Evolutionary conservation across 176 grass and related monocot species (phyloP).

Genomic region (Ensete ventricosum): DNA sequence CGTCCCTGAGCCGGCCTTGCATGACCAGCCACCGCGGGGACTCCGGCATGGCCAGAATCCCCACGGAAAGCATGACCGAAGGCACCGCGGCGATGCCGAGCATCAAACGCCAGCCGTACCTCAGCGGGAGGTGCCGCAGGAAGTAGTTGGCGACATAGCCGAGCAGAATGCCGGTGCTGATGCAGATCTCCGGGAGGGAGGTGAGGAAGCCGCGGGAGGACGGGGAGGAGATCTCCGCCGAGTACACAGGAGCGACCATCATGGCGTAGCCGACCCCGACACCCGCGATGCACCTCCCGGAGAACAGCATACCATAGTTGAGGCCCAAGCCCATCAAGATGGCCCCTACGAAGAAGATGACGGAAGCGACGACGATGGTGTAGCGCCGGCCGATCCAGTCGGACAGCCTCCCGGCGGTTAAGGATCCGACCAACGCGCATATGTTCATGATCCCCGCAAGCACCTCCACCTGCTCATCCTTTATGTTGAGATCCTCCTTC

Average conservation of each 20-base stretch:
- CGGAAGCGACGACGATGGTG: constrained; percentile 16
- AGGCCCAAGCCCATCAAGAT: constrained; percentile 10
- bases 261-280: constrained; percentile 17
- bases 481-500: constrained; percentile 9
- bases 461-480: constrained; percentile 5
- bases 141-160: constrained; percentile 18
- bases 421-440: constrained; percentile 6
- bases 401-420: constrained; percentile 14
- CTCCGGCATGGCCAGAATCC: constrained; percentile 50
- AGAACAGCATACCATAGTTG: constrained; percentile 13
- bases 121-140: not conserved
- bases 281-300: constrained; percentile 12
- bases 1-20: constrained; percentile 38
- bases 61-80: not conserved
- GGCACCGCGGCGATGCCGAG: constrained; percentile 13
- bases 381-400: constrained; percentile 19
- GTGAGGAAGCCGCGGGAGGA: constrained; percentile 12
- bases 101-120: constrained; percentile 6
- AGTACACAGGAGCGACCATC: constrained; percentile 16
- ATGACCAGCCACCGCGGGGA: constrained; percentile 82
- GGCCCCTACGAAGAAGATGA: constrained; percentile 10
- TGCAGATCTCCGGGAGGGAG: constrained; percentile 18
- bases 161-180: constrained; percentile 14
- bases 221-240: constrained; percentile 10
- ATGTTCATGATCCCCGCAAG: constrained; percentile 18